A percentile compares a stretch with the other conserved stretches of the same genome.
Evolutionary conservation across 345 rosid species (phyloP).

Genomic region (Cardiospermum halicacabum): DNA sequence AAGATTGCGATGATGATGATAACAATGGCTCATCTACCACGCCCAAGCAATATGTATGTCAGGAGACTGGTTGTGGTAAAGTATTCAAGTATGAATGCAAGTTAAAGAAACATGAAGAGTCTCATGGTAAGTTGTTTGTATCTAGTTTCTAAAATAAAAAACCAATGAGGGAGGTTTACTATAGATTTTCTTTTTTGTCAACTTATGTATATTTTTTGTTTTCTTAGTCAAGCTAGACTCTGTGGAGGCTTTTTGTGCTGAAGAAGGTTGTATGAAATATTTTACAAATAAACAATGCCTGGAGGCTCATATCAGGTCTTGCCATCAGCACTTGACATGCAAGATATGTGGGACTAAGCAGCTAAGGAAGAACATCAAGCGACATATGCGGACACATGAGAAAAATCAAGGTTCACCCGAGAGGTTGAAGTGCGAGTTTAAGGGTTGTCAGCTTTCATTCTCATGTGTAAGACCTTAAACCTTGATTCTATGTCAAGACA

Average conservation of each 20-base stretch:
- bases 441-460: slow-evolving; percentile 61
- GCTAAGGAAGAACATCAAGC: slow-evolving; percentile 67
- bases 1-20: neutral
- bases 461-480: slow-evolving; percentile 43
- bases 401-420: slow-evolving; percentile 23
- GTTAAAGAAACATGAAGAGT: slow-evolving; percentile 60
- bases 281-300: slow-evolving; percentile 70
- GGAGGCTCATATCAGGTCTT: slow-evolving; percentile 51
- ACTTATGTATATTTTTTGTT: slow-evolving; percentile 12
- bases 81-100: slow-evolving; percentile 56
- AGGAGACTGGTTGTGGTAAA: slow-evolving; percentile 77
- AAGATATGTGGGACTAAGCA: slow-evolving; percentile 62
- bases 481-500: neutral
- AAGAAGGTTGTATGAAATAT: slow-evolving; percentile 66
- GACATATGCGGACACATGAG: slow-evolving; percentile 68
- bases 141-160: neutral
- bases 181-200: neutral
- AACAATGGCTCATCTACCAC: slow-evolving; percentile 18
- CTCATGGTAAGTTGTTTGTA: slow-evolving; percentile 53
- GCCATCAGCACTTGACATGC: slow-evolving; percentile 58
- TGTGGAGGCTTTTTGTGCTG: slow-evolving; percentile 72
- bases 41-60: slow-evolving; percentile 46
- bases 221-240: slow-evolving; percentile 64
- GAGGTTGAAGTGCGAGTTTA: slow-evolving; percentile 47
- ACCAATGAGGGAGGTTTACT: neutral